Conservation (phyloP, 805 yeast genomes). For the Millerozyma acaciae region DNA sequence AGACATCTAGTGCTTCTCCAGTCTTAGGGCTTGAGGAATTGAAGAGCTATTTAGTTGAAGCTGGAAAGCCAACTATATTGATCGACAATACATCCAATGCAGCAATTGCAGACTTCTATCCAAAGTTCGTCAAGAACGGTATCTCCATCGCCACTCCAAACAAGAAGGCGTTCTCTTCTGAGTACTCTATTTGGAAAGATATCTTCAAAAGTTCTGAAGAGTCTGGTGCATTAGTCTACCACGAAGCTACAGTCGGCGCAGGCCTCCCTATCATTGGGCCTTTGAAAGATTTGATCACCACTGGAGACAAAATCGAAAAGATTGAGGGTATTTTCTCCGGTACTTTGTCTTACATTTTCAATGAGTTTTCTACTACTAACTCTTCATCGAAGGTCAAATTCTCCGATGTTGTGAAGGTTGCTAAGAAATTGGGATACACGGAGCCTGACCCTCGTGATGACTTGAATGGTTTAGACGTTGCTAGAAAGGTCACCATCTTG, state of each 20-base stretch:
- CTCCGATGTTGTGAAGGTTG: conserved; percentile 84
- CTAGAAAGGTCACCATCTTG: conserved; percentile 94
- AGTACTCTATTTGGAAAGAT: conserved; percentile 68
- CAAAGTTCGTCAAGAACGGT: conserved; percentile 67
- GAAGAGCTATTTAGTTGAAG: conserved; percentile 56
- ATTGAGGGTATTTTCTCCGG: conserved; percentile 98
- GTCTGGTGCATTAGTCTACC: conserved; percentile 77
- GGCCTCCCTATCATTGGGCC: conserved; percentile 93
- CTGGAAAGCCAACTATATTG: conserved; percentile 73
- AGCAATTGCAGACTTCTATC: conserved; percentile 71
- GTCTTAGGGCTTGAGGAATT: conserved; percentile 57
- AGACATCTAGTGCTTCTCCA: conserved; percentile 42
- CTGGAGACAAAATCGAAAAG: conserved; percentile 89
- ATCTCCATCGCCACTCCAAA: conserved; percentile 97
- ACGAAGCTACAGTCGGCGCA: conserved; percentile 98
- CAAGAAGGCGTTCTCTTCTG: conserved; percentile 92
- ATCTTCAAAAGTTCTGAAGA: conserved; percentile 56
- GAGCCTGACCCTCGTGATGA: conserved; percentile 99
- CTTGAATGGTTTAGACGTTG: conserved; percentile 95
- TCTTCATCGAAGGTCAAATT: conserved; percentile 61
- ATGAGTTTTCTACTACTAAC: conserved; percentile 75
- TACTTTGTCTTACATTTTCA: conserved; percentile 90
- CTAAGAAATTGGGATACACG: conserved; percentile 90
- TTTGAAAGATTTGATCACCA: conserved; percentile 78
- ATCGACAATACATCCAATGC: conserved; percentile 94